Percentiles rank a stretch among this genome's conserved stretches.
phyloP scores from a whole-genome alignment of 306 rosid species.

The Lathyrus aphaca region DNA sequence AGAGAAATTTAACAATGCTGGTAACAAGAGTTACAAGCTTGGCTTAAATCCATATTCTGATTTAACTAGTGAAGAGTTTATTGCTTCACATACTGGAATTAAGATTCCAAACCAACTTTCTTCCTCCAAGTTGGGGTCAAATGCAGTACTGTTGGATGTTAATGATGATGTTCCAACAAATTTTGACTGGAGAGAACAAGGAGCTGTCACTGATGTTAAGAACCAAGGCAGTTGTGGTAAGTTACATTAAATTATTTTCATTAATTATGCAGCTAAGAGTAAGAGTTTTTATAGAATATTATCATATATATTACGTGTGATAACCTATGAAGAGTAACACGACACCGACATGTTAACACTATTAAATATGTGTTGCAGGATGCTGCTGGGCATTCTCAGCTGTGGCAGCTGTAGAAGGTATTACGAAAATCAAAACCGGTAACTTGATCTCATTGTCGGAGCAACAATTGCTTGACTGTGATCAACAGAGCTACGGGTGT shows the following conservation, averaged over 20 bases:
- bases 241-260: no score
- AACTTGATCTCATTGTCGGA: conserved; percentile 36
- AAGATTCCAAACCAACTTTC: background rate
- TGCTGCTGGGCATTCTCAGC: conserved; percentile 51
- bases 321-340: no score
- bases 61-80: conserved; percentile 49
- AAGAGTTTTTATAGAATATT: no score
- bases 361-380: conserved; percentile 22
- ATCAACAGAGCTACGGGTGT: background rate
- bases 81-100: conserved; percentile 38
- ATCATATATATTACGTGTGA: no score
- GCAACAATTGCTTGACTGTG: conserved; percentile 48
- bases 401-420: conserved; percentile 50
- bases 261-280: no score
- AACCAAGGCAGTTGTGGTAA: conserved; percentile 41
- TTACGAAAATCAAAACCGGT: conserved; percentile 23
- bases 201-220: conserved; percentile 48
- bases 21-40: conserved; percentile 44
- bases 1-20: conserved; percentile 43
- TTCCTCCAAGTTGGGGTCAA: background rate
- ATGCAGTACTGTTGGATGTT: background rate
- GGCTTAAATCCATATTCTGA: conserved; percentile 46
- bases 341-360: no score
- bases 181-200: conserved; percentile 45
- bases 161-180: conserved; percentile 13